Percentiles rank a stretch among this genome's conserved stretches.
phyloP scores from a whole-genome alignment of 768 basidiomycete species.

The Collybiopsis luxurians region DNA sequence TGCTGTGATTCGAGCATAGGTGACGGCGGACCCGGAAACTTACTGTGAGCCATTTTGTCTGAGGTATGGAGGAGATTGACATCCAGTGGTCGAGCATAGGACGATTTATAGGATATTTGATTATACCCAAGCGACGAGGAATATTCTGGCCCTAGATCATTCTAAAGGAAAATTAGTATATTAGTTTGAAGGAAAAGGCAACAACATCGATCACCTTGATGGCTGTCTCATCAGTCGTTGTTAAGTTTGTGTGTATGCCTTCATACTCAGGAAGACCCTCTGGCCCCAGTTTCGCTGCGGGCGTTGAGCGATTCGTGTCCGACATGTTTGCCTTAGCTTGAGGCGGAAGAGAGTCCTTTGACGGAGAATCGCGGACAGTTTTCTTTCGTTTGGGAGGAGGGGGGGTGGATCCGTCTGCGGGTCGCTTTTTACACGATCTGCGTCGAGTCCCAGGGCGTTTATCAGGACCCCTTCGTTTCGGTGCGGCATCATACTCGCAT shows the following conservation, averaged over 20 bases:
- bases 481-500: constrained; percentile 77
- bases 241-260: constrained; percentile 18
- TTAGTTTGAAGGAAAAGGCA: neutral
- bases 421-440: constrained; percentile 81
- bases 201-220: neutral
- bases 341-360: constrained; percentile 28
- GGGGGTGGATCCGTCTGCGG: constrained; percentile 48
- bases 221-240: constrained; percentile 16
- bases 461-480: constrained; percentile 83
- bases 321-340: constrained; percentile 40
- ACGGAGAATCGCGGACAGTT: constrained; percentile 22
- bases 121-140: constrained; percentile 29
- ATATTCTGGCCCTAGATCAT: constrained; percentile 17
- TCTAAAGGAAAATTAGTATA: constrained; percentile 14
- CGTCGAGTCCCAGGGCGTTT: constrained; percentile 83
- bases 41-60: constrained; percentile 23
- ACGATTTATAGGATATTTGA: constrained; percentile 32
- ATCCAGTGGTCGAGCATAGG: constrained; percentile 35
- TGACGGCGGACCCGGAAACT: constrained; percentile 32
- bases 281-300: constrained; percentile 16
- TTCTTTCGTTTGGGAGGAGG: constrained; percentile 57
- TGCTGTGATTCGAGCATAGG: constrained; percentile 32
- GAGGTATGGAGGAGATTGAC: constrained; percentile 34
- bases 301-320: constrained; percentile 19
- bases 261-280: constrained; percentile 1